Conservation (phyloP, 2,329 filamentous ascomycete species). For the Onygena corvina region DNA sequence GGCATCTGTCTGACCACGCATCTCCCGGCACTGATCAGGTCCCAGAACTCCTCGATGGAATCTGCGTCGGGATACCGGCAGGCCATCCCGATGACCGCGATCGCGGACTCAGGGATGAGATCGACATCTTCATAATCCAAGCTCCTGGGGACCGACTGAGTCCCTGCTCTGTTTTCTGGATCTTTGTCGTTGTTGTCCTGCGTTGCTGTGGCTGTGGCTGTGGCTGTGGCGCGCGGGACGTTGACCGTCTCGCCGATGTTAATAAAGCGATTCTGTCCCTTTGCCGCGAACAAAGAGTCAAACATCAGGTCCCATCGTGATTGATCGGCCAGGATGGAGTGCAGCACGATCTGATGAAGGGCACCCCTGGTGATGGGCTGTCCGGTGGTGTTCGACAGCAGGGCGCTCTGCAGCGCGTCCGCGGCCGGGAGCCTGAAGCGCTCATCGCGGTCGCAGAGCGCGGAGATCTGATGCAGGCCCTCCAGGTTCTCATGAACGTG, state of each 20-base stretch:
- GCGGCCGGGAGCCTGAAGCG: not conserved
- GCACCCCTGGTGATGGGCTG: not conserved
- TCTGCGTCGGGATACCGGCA: slow-evolving; percentile 7
- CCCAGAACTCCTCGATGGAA: slow-evolving; percentile 1
- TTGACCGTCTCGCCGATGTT: not conserved
- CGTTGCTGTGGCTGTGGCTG: not conserved
- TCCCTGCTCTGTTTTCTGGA: not conserved
- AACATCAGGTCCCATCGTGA: slow-evolving; percentile 2
- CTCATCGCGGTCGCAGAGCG: not conserved
- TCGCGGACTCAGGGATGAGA: not conserved
- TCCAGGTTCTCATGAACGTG: not conserved
- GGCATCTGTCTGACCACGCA: not conserved
- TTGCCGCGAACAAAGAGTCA: not conserved
- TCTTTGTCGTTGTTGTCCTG: not conserved
- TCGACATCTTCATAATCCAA: not conserved
- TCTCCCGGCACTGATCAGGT: not conserved
- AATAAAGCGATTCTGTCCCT: not conserved
- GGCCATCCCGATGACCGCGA: slow-evolving; percentile 8
- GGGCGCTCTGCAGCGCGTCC: not conserved
- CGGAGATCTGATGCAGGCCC: not conserved
- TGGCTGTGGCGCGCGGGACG: not conserved
- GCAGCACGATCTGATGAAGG: not conserved
- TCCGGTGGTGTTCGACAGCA: not conserved
- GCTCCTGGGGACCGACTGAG: not conserved
- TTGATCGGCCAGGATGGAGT: not conserved